Evolutionary conservation across 345 rosid genomes (phyloP), one percentile per base, ranked within the genome.

Genomic region (Salix viminalis): DNA sequence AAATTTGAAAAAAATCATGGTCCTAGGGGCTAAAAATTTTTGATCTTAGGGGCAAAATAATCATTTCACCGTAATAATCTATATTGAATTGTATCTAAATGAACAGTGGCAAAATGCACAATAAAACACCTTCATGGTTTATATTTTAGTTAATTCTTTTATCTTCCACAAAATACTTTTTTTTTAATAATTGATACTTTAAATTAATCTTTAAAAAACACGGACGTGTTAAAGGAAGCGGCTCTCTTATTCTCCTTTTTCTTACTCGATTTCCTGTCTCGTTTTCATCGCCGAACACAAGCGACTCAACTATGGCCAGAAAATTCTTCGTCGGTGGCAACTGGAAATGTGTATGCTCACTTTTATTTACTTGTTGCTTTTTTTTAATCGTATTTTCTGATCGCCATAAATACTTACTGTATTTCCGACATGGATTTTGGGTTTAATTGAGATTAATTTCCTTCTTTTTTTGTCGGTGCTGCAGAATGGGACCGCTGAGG

Each of bases 301-400:
- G 7, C 1, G 32, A 44, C 74, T 0, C 37, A 19, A 69, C 46
- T 66, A 89, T 91, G 96, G 91, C 73, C 77, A 83, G 93, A 61
- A 91, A 82, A 61, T 89, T 91, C 86, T 87, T 89, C 84, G 89
- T 91, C 84, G 93, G 91, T 73, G 96, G 96, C 84, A 91, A 91
- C 92, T 91, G 96, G 96, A 91, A 91, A 91, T 89, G 93, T 80
- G 91, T 89, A 86, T 8, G 90, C 73, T 24, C 79, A 21, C 48
- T 74, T 41, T 5, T 71, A 24, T 14, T 46, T 23, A 58, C 28
- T n/a, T 19, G 18, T 30, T 48, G 19, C 12, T 48, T 7, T 4
- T 56, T 71, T n/a, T 16, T 21, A 7, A 44, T 70, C 34, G 32
- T n/a, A 7, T 23, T 14, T 24, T n/a, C 13, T 21, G 65, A 62